Evolutionary conservation across 352 stramenopile genomes (phyloP).

Genomic region (Phytophthora pistaciae): DNA sequence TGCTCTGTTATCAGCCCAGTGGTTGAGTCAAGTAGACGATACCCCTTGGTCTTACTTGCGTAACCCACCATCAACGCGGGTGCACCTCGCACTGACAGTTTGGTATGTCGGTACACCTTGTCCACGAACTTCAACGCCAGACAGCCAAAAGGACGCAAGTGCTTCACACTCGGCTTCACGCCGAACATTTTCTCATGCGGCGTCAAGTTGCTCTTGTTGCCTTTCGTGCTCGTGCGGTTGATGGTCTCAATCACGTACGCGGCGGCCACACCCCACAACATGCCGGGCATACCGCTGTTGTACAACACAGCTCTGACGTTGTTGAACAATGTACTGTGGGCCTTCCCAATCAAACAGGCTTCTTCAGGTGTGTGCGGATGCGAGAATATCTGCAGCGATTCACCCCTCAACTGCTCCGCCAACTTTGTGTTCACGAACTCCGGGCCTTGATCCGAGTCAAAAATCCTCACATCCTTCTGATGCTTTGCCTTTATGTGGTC

Average conservation of each 20-base stretch:
- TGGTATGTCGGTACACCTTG: slow-evolving; percentile 13
- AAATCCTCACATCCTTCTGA: background rate
- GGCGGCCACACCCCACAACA: background rate
- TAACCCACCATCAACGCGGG: slow-evolving; percentile 16
- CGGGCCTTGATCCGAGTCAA: slow-evolving; percentile 17
- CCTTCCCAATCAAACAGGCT: too few relatives aligned
- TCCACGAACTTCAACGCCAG: slow-evolving; percentile 19
- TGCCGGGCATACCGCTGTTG: too few relatives aligned
- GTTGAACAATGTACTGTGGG: too few relatives aligned
- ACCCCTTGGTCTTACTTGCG: slow-evolving; percentile 14
- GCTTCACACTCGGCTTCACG: slow-evolving; percentile 9
- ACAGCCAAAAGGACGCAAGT: slow-evolving; percentile 19
- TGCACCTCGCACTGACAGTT: slow-evolving; percentile 13
- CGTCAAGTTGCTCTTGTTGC: slow-evolving; percentile 12
- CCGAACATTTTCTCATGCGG: slow-evolving; percentile 21
- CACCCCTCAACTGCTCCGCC: too few relatives aligned
- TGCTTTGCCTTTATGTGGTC: slow-evolving; percentile 4
- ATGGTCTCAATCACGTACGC: slow-evolving; percentile 7
- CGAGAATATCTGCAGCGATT: too few relatives aligned
- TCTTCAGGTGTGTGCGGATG: too few relatives aligned
- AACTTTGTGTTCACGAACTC: background rate
- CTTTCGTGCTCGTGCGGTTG: slow-evolving; percentile 10
- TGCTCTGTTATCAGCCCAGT: slow-evolving; percentile 15
- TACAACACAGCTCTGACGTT: too few relatives aligned
- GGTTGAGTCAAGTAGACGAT: slow-evolving; percentile 17